Conservation (phyloP, 306 rosid species). For the Quillaja saponaria region DNA sequence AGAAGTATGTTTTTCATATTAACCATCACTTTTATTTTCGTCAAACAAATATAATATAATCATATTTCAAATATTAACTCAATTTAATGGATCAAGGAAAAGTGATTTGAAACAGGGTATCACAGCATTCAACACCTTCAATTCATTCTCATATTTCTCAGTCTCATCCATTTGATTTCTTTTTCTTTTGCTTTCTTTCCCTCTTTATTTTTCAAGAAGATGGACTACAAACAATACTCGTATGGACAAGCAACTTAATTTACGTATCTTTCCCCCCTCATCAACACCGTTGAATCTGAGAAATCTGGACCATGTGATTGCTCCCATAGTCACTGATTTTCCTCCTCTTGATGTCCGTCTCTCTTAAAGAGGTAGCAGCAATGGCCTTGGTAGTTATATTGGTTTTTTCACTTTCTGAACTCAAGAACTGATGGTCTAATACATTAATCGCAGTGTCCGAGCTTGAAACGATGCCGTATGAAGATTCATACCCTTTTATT, state of each 20-base stretch:
- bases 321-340: conserved; percentile 38
- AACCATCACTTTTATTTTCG: conserved; percentile 31
- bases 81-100: too few relatives aligned
- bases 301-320: conserved; percentile 45
- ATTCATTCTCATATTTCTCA: conserved; percentile 2
- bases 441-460: conserved; percentile 73
- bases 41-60: conserved; percentile 29
- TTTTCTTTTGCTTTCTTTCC: conserved; percentile 14
- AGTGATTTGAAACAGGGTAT: too few relatives aligned
- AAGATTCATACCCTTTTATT: conserved; percentile 57
- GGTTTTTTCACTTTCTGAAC: conserved; percentile 72
- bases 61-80: too few relatives aligned
- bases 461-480: conserved; percentile 40
- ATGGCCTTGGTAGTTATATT: conserved; percentile 8
- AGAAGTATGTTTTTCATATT: too few relatives aligned
- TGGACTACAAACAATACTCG: conserved; percentile 31
- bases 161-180: conserved; percentile 1
- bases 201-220: conserved; percentile 3
- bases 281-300: conserved; percentile 42
- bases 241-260: neutral
- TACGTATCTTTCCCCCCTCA: conserved; percentile 7
- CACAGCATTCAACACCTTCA: conserved; percentile 34
- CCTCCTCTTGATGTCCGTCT: conserved; percentile 60
- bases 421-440: conserved; percentile 69
- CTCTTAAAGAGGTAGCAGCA: conserved; percentile 29